These are phyloP conservation scores for Phaeoacremonium minimum DNA, from an alignment of 2,329 filamentous ascomycete species.

Conservation along the genomic window DNA sequence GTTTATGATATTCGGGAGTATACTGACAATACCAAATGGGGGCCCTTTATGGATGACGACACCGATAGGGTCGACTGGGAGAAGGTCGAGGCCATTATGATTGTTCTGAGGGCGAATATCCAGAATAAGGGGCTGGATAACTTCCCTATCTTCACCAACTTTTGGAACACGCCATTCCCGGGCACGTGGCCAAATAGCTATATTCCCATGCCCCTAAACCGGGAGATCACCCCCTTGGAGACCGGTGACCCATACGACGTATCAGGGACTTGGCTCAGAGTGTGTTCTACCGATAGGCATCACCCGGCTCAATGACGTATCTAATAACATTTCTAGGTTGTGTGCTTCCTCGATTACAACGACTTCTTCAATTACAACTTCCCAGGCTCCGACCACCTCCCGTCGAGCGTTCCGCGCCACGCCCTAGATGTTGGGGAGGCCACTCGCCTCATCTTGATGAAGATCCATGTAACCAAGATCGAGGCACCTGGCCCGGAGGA, in stretches of 20 bases:
- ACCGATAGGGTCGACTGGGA: conserved; percentile 69
- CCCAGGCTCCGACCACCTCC: conserved; percentile 32
- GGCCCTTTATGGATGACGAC: conserved; percentile 65
- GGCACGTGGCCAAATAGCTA: conserved; percentile 51
- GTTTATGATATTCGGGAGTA: conserved; percentile 74
- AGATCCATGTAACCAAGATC: conserved; percentile 57
- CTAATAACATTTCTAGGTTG: conserved; percentile 21
- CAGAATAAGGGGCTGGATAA: conserved; percentile 36
- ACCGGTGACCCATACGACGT: conserved; percentile 66
- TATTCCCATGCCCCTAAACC: conserved; percentile 25
- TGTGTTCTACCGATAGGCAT: conserved; percentile 25
- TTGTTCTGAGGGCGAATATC: conserved; percentile 64
- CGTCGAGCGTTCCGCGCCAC: conserved; percentile 37
- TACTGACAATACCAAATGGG: conserved; percentile 59
- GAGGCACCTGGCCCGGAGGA: conserved; percentile 55
- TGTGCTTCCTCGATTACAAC: conserved; percentile 60
- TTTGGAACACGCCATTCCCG: conserved; percentile 53
- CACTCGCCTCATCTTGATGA: conserved; percentile 66
- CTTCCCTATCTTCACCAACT: conserved; percentile 39
- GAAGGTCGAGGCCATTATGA: conserved; percentile 70
- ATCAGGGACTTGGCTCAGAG: conserved; percentile 67
- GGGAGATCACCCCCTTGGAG: conserved; percentile 38
- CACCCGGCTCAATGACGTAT: neutral
- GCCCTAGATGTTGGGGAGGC: conserved; percentile 62
- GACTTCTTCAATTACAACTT: conserved; percentile 75